phyloP scores from a whole-genome alignment of 345 rosid genomes.

The Arabidopsis thaliana region TAIR10.1 NC_003076.8:17121001-17121500 shows the following conservation, averaged over 20 bases:
- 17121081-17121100: no score
- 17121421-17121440: neutral
- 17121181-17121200: no score
- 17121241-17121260: conserved; percentile 7
- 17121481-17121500: neutral
- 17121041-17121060: no score
- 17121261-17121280: neutral
- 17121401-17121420: neutral
- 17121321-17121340: neutral
- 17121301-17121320: neutral
- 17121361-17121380: neutral
- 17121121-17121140: no score
- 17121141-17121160: no score
- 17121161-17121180: no score
- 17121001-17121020: no score
- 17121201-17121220: neutral
- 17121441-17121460: neutral
- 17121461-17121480: conserved; percentile 13
- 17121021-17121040: no score
- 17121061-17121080: no score
- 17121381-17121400: neutral
- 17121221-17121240: neutral
- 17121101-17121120: no score
- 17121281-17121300: neutral
- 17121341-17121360: neutral